Base-by-base conservation (phyloP, 495 filamentous ascomycete species). In the Lasiosphaeria hispida region DNA sequence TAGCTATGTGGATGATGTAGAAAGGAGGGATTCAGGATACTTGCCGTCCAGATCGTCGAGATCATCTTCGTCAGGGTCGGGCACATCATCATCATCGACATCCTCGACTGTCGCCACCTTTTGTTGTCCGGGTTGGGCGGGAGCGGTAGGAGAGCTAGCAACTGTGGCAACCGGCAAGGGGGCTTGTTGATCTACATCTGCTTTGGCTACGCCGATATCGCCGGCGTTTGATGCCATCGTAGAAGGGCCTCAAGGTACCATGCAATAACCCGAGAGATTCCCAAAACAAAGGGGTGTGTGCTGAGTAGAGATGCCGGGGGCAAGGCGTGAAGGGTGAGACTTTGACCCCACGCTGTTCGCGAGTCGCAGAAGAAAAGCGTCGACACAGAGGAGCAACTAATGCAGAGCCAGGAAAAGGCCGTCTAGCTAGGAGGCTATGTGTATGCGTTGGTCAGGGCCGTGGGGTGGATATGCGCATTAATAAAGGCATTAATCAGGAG, bases 31-130 rank as follows among this genome's bases (percentile, higher is more conserved):
- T 17, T 40, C 11, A n/a, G 6, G 3, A 40, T 23, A 63, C 77
- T 48, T 67, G 88, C 91, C 93, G 72, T 97, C 93, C 42, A 97
- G 75, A 68, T 97, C 93, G 67, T 96, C 92, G 15, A 96, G 80
- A 67, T 96, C 91, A 69, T 91, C 89, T 68, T 91, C 88, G 60
- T 91, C 89, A 30, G 88, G 87, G 67, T 91, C 89, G 14, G 87
- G 80, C 0, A 80, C 82, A 58, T 83, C 76, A n/a, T 79, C 80
- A 19, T 71, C 62, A 38, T 63, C 44, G 15, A 33, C 50, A 38
- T 62, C 56, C n/a, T 63, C 62, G 6, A 67, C 67, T 9, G 68
- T 66, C 38, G 63, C 61, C 23, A 48, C 35, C 41, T 61, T 65
- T 17, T 48, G 55, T 48, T 57, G 49, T 33, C 62, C 62, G 3